Evolutionary conservation across 441 rosid species (phyloP), one percentile per base, ranked within the genome.

Genomic region (Omphalea diandra): DNA sequence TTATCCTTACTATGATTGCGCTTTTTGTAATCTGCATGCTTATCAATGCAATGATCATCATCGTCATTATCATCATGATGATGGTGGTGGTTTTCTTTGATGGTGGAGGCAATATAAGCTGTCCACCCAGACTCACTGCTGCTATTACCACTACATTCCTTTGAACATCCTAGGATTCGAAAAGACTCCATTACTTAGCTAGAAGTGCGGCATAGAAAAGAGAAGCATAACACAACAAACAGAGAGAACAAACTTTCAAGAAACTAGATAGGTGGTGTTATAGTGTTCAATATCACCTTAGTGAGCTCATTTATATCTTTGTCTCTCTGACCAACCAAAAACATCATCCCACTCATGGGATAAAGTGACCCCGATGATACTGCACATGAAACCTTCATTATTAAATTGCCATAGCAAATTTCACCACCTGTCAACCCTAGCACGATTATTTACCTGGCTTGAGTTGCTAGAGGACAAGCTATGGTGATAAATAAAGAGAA

Each of bases 111-210:
- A 65, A 91, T 82, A 70, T 91, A 91, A 78, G 82, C 83, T 61
- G 97, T 91, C 97, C 97, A 91, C 9, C 97, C 94, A 64, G 97
- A 89, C 74, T 87, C 96, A 68, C 83, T 82, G 73, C 88, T 82
- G 72, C 76, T 78, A 69, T 82, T 81, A 73, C 90, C 84, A 77
- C 82, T 77, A 68, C 78, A 67, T 62, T 84, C 86, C 81, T 87
- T 89, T 57, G 59, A 71, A 61, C 76, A 68, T 60, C 77, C 85
- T 59, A 73, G 72, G 57, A 65, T 77, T 46, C 80, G 71, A 54
- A 89, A 84, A 73, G 87, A 72, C 67, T 87, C 89, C 97, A 88
- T 90, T 66, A 63, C 66, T 73, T 46, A 67, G 63, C 75, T 68
- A 68, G 68, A 38, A 65, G 62, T 53, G 71, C 63, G 72, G 43